Percentiles rank a stretch among this genome's conserved stretches.
These are phyloP conservation scores for Gyromitra esculenta DNA, from an alignment of 2,329 filamentous ascomycete species.

Conservation along the genomic window DNA sequence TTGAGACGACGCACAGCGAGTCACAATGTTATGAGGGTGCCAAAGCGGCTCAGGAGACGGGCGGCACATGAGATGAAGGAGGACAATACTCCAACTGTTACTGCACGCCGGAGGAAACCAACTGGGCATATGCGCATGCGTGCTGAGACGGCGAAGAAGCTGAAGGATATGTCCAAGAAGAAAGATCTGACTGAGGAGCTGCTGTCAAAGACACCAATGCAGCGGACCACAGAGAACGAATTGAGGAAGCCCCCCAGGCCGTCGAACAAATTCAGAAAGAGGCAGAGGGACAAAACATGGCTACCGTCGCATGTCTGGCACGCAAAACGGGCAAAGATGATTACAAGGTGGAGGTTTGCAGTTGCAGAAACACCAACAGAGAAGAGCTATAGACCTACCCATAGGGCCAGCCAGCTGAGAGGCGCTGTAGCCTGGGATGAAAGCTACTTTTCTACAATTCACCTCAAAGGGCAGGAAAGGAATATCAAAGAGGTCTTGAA, in stretches of 20 bases:
- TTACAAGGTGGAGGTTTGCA: constrained; percentile 87
- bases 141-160: constrained; percentile 77
- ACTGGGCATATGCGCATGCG: constrained; percentile 66
- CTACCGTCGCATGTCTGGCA: constrained; percentile 94
- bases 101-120: constrained; percentile 65
- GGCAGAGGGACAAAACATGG: constrained; percentile 90
- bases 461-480: constrained; percentile 73
- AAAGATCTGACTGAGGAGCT: constrained; percentile 46
- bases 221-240: constrained; percentile 62
- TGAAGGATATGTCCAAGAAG: constrained; percentile 71
- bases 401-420: constrained; percentile 77
- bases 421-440: constrained; percentile 90
- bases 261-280: constrained; percentile 77
- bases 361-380: constrained; percentile 85
- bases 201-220: constrained; percentile 57
- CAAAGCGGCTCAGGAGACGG: constrained; percentile 75
- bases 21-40: constrained; percentile 92
- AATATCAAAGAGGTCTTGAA: constrained; percentile 74
- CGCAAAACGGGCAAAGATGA: constrained; percentile 88
- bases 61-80: constrained; percentile 80
- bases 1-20: constrained; percentile 88
- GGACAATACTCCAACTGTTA: constrained; percentile 88
- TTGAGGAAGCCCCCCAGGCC: constrained; percentile 59
- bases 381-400: constrained; percentile 88
- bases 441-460: constrained; percentile 91